Evolutionary conservation across 202 grass and related monocot genomes (phyloP).

Genomic region (Thinopyrum obtusiflorum): DNA sequence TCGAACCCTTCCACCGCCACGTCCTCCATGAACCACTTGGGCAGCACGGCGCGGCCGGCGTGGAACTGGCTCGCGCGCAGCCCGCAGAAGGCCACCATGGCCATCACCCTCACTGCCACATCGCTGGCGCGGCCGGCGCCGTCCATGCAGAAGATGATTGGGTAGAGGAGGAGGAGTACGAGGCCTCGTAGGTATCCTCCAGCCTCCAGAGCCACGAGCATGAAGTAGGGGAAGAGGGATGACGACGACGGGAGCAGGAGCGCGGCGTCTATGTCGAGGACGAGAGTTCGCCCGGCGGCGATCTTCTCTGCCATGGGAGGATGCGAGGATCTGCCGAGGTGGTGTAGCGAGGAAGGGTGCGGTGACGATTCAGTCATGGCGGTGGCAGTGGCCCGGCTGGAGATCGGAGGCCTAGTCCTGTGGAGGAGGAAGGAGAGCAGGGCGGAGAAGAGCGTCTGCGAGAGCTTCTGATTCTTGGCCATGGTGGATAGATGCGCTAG

Average conservation of each 20-base stretch:
- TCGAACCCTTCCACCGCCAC: conserved; percentile 40
- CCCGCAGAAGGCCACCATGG: conserved; percentile 40
- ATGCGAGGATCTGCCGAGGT: neutral
- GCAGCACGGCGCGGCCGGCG: neutral
- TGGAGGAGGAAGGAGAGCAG: too few species aligned
- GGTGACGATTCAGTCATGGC: neutral
- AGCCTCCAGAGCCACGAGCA: conserved; percentile 52
- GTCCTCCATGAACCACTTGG: conserved; percentile 63
- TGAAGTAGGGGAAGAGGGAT: conserved; percentile 65
- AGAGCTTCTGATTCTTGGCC: conserved; percentile 20
- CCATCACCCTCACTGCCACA: conserved; percentile 20
- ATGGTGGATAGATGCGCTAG: neutral
- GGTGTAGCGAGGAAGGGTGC: neutral
- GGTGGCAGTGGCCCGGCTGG: too few species aligned
- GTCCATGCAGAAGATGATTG: conserved; percentile 21
- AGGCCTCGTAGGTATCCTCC: conserved; percentile 38
- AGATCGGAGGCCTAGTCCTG: neutral
- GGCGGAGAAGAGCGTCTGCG: conserved; percentile 18
- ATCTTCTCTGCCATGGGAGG: neutral
- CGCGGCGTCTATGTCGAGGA: conserved; percentile 44
- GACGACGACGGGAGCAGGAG: conserved; percentile 23
- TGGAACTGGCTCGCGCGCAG: conserved; percentile 17
- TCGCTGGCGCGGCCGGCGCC: neutral
- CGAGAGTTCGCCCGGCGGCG: neutral
- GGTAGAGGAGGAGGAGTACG: conserved; percentile 45